These are phyloP conservation scores for Talaromyces stipitatus DNA, from an alignment of 495 filamentous ascomycete species.

Conservation along the genomic window DNA sequence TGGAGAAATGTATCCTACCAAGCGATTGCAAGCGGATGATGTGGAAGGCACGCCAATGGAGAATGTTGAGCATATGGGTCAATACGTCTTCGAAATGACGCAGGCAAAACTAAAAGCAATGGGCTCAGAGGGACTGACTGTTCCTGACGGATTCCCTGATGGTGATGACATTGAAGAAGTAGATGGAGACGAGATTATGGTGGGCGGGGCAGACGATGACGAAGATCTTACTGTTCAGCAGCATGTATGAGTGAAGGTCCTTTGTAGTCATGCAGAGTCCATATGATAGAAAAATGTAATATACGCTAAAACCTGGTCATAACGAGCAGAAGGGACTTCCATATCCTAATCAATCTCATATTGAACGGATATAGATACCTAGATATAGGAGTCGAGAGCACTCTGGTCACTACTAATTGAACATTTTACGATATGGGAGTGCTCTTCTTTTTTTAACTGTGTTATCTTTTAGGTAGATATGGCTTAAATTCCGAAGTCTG, in stretches of 20 bases:
- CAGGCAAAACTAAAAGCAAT: constrained; percentile 67
- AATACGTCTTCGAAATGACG: constrained; percentile 98
- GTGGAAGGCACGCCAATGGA: constrained; percentile 65
- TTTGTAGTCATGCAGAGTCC: too few relatives aligned
- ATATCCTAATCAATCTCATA: too few relatives aligned
- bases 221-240: constrained; percentile 11
- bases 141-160: constrained; percentile 24
- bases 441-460: too few relatives aligned
- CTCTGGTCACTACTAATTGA: too few relatives aligned
- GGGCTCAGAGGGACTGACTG: constrained; percentile 30
- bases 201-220: constrained; percentile 26
- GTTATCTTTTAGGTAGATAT: too few relatives aligned
- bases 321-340: too few relatives aligned
- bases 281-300: neutral
- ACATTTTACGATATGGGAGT: too few relatives aligned
- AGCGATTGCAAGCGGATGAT: constrained; percentile 51
- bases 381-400: too few relatives aligned
- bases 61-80: constrained; percentile 86
- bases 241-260: constrained; percentile 5
- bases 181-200: constrained; percentile 37
- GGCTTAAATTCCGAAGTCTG: too few relatives aligned
- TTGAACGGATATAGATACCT: too few relatives aligned
- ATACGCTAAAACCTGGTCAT: too few relatives aligned
- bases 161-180: constrained; percentile 34
- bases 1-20: constrained; percentile 77